These are phyloP conservation scores for Primulina tabacum DNA, from an alignment of 257 asterid species.

Conservation along the genomic window DNA sequence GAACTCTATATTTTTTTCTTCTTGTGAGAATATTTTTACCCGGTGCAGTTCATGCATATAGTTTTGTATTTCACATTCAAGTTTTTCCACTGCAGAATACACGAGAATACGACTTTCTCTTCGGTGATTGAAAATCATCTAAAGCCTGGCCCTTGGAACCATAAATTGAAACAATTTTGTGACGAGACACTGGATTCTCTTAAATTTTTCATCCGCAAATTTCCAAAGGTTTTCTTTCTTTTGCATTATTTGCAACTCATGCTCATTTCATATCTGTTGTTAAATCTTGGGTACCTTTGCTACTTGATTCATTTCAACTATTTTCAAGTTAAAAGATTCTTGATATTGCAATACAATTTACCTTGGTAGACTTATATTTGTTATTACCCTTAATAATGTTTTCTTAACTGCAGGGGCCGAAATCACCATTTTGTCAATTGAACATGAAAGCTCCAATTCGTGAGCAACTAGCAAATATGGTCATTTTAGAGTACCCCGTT, in stretches of 20 bases:
- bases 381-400: background rate
- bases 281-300: background rate
- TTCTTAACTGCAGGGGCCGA: slow-evolving; percentile 48
- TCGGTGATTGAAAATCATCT: slow-evolving; percentile 70
- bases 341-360: background rate
- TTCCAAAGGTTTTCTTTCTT: slow-evolving; percentile 56
- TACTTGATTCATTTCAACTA: background rate
- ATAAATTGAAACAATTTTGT: slow-evolving; percentile 61
- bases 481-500: slow-evolving; percentile 75
- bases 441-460: slow-evolving; percentile 54
- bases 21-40: background rate
- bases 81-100: slow-evolving; percentile 48
- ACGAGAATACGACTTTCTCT: slow-evolving; percentile 51
- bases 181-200: slow-evolving; percentile 60
- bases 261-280: background rate
- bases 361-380: slow-evolving; percentile 6
- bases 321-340: slow-evolving; percentile 7
- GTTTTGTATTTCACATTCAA: background rate
- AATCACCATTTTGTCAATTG: slow-evolving; percentile 54
- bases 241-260: slow-evolving; percentile 6
- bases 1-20: slow-evolving; percentile 2
- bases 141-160: slow-evolving; percentile 78
- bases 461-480: slow-evolving; percentile 54
- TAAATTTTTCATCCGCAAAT: slow-evolving; percentile 65
- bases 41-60: background rate